Percentiles rank a stretch among this genome's conserved stretches.
Evolutionary conservation across 768 basidiomycete species (phyloP).

Genomic region (Tephrocybe sp.): DNA sequence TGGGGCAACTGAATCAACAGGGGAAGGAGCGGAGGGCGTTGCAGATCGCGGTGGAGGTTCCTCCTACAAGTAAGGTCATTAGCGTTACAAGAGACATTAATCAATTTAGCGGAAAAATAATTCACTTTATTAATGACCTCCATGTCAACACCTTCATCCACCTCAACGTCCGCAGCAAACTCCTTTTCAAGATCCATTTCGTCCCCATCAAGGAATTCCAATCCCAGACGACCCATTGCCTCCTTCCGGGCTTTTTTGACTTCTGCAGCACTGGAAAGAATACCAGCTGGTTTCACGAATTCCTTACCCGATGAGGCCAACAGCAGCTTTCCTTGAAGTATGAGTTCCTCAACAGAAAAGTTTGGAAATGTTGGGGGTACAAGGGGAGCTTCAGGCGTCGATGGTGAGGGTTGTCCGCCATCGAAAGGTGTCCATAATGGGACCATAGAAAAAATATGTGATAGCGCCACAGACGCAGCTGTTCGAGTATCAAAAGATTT

Average conservation of each 20-base stretch:
- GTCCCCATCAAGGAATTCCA: constrained; percentile 83
- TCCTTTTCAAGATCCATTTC: constrained; percentile 88
- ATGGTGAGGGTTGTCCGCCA: constrained; percentile 25
- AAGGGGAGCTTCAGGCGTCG: constrained; percentile 23
- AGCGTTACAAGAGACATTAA: constrained; percentile 41
- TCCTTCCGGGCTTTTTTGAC: constrained; percentile 87
- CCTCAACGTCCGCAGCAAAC: constrained; percentile 55
- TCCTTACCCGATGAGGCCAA: constrained; percentile 94
- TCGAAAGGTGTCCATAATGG: constrained; percentile 73
- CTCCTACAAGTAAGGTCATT: constrained; percentile 32
- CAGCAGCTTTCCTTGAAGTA: constrained; percentile 74
- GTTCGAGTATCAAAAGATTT: constrained; percentile 91
- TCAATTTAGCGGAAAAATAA: constrained; percentile 21
- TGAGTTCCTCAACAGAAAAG: constrained; percentile 75
- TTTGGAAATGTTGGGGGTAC: constrained; percentile 59
- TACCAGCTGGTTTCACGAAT: constrained; percentile 71
- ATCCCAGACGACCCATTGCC: constrained; percentile 83
- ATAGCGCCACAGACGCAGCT: constrained; percentile 86
- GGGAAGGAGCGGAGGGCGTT: constrained; percentile 50
- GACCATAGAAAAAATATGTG: constrained; percentile 80
- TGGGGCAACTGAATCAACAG: constrained; percentile 41
- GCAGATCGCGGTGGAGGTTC: constrained; percentile 39
- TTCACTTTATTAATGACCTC: constrained; percentile 38
- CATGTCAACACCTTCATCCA: constrained; percentile 33
- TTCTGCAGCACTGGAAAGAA: constrained; percentile 71